phyloP scores from a whole-genome alignment of 2,329 filamentous ascomycete genomes.

The Colletotrichum euphorbiae region DNA sequence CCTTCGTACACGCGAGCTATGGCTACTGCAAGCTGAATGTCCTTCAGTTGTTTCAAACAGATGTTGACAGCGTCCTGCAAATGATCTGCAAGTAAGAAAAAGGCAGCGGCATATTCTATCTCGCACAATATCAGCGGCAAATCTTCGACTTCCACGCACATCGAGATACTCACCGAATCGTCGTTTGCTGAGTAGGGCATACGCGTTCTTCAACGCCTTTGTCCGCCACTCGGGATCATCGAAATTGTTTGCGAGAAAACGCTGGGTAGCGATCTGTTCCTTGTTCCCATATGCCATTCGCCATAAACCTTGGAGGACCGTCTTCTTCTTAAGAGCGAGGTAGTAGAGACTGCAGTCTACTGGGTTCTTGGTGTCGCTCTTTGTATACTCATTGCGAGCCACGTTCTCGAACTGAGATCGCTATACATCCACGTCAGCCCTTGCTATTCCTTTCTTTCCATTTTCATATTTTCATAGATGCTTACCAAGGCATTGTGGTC shows the following conservation, averaged over 20 bases:
- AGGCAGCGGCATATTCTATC: conserved; percentile 92
- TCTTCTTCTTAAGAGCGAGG: conserved; percentile 89
- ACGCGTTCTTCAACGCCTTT: conserved; percentile 93
- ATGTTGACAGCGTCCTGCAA: conserved; percentile 88
- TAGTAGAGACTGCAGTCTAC: conserved; percentile 93
- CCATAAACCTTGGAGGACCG: conserved; percentile 91
- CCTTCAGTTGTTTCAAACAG: conserved; percentile 86
- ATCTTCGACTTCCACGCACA: conserved; percentile 4
- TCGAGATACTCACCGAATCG: conserved; percentile 74
- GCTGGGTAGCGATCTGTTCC: conserved; percentile 84
- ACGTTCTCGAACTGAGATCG: conserved; percentile 87
- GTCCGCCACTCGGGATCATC: conserved; percentile 87
- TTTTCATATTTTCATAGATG: too few species aligned
- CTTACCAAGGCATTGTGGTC: conserved; percentile 81
- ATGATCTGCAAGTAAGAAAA: conserved; percentile 91
- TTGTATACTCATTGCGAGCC: conserved; percentile 92
- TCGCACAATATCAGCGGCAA: conserved; percentile 55
- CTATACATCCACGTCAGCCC: conserved; percentile 51
- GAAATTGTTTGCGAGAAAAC: conserved; percentile 91
- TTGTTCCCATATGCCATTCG: conserved; percentile 91
- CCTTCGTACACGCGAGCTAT: conserved; percentile 90
- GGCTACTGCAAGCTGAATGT: conserved; percentile 89
- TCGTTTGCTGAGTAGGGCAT: conserved; percentile 90
- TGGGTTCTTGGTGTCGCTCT: conserved; percentile 87
- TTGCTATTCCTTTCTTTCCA: conserved; percentile 21